Evolutionary conservation across 1,284 basidiomycete species (phyloP), one percentile per base, ranked within the genome.

Genomic region (Sanghuangporus sanghuang): DNA sequence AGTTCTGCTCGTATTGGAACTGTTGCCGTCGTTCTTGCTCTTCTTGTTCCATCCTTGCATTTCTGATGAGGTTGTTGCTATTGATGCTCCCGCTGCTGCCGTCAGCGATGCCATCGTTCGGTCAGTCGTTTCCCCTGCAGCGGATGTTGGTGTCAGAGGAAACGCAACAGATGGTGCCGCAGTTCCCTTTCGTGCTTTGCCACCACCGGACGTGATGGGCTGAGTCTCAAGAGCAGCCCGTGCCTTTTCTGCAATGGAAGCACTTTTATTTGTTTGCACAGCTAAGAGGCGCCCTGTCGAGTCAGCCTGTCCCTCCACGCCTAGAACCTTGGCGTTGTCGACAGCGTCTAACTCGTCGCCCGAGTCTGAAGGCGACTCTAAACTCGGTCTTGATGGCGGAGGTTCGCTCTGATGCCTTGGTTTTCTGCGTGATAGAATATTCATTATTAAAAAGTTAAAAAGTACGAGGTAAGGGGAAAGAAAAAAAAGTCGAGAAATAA

Each of bases 91-190:
- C 14, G 39, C 53, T 57, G 46, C 61, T 62, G 56, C 38, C 38
- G 56, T 42, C 42, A 54, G 36, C 27, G 53, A 54, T 54, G 56
- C 46, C 50, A 61, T 61, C 50, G 49, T 50, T 27, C 57, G 61
- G 46, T 57, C 54, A 46, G 44, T 46, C 16, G 18, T 44, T 57
- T 63, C 62, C 6, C 57, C 62, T 36, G 48, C 62, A 11, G 62
- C 62, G 18, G 62, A 63, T 42, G 57, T 63, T 21, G 62, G 62
- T 16, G 62, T 63, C 56, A 63, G 36, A 32, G 62, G 62, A 52
- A 63, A 59, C 48, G 62, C 46, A 9, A 59, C 44, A 9, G 27
- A 8, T 49, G 44, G 18, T 48, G 48, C 18, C 16, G 2, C 46
- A 27, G 11, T 4, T 35, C 57, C 21, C 11, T 6, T 49, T 38